Evolutionary conservation across 2,329 filamentous ascomycete species (phyloP), one percentile per base, ranked within the genome.

Genomic region (Tolypocladium endophyticum): DNA sequence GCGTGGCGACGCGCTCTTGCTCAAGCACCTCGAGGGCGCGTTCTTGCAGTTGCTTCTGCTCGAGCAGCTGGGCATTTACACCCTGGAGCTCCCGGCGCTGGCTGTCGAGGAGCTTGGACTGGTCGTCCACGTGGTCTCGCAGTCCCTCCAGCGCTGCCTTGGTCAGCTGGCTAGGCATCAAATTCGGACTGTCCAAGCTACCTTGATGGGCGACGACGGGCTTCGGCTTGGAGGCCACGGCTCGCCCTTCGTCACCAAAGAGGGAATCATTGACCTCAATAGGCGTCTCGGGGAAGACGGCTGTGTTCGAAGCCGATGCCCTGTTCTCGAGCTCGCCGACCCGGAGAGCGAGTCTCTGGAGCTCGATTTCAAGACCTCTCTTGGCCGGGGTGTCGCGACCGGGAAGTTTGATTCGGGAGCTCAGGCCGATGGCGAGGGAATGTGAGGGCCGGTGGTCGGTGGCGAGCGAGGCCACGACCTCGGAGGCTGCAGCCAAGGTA

Each of bases 91-190:
- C 89, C 66, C 92, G 86, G 67, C 89, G 89, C 73, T 96, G 92
- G 68, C 84, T 89, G 73, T 90, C 87, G 68, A 97, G 92, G 71
- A 96, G 86, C 73, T 95, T 92, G 60, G 92, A 92, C 77, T 97
- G 92, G 72, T 92, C 90, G 71, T 95, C 90, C 64, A 97, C 88
- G 75, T 96, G 91, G 68, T 96, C 92, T 68, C 89, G 88, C 65
- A 97, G 81, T 64, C 90, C 89, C 73, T 88, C 87, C 67, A 96
- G 87, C 72, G 93, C 89, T 76, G 93, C 88, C 70, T 92, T 88
- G 67, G 87, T 90, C 68, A 90, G 83, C 68, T 84, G 77, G 74
- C 78, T 69, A 66, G 68, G 65, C 61, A 70, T 63, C 67, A 70
- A 60, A 67, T 67, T 67, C 63, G 72, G 72, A 70, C 67, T 68